A percentile compares a stretch with the other conserved stretches of the same genome.
These are phyloP conservation scores for Salvia splendens DNA, from an alignment of 257 asterid genomes.

Conservation along the genomic window DNA sequence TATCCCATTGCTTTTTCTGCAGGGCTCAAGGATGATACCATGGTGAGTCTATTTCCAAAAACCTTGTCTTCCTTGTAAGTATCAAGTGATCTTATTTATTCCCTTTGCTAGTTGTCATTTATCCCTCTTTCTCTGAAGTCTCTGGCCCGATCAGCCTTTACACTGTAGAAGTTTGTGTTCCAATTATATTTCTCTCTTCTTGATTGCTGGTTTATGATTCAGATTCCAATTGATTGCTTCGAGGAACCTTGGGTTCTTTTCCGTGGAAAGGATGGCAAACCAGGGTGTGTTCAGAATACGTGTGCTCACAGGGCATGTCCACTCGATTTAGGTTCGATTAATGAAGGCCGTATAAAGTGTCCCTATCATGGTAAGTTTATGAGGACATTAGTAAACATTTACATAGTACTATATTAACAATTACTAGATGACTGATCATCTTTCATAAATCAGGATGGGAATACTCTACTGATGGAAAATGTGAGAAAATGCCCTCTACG, in stretches of 20 bases:
- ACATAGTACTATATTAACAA: background rate
- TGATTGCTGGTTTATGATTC: background rate
- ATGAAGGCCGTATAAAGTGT: conserved; percentile 89
- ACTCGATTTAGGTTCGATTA: conserved; percentile 80
- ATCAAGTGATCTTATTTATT: too few relatives aligned
- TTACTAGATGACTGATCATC: background rate
- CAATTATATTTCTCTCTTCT: too few relatives aligned
- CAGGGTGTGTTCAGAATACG: conserved; percentile 89
- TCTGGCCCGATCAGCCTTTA: too few relatives aligned
- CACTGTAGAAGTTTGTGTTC: too few relatives aligned
- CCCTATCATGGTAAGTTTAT: conserved; percentile 86
- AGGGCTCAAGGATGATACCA: conserved; percentile 80
- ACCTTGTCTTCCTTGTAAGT: background rate
- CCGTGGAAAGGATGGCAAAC: conserved; percentile 87
- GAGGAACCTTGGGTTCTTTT: conserved; percentile 99
- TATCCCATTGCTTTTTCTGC: conserved; percentile 89
- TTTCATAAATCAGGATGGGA: conserved; percentile 69
- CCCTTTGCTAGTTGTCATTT: too few relatives aligned
- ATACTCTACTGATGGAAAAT: conserved; percentile 85
- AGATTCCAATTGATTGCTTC: conserved; percentile 91
- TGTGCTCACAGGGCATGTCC: conserved; percentile 99
- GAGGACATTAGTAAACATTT: background rate
- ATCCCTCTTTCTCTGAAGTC: too few relatives aligned
- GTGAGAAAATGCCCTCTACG: conserved; percentile 98
- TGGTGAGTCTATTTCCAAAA: conserved; percentile 50